phyloP scores from a whole-genome alignment of 495 filamentous ascomycete genomes.

The Penicillium canariense region DNA sequence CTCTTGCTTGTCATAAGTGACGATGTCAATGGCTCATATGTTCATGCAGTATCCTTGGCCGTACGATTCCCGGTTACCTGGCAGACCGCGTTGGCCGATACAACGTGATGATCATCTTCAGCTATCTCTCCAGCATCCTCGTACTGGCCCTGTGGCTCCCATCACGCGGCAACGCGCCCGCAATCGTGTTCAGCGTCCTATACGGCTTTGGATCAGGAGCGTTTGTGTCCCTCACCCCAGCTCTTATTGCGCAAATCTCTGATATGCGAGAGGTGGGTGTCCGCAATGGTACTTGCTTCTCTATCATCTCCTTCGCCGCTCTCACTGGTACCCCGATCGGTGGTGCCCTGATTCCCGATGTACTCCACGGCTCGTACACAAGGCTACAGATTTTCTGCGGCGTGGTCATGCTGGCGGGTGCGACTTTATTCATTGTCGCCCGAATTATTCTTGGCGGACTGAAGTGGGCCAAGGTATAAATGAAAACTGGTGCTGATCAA shows the following conservation, averaged over 20 bases:
- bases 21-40: neutral
- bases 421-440: conserved; percentile 46
- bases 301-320: conserved; percentile 59
- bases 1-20: neutral
- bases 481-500: neutral
- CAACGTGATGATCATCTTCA: conserved; percentile 68
- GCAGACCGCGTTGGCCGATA: conserved; percentile 72
- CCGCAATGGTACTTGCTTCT: conserved; percentile 66
- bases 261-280: conserved; percentile 72
- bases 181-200: conserved; percentile 62
- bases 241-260: conserved; percentile 67
- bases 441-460: conserved; percentile 35
- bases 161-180: conserved; percentile 54
- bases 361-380: conserved; percentile 53
- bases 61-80: conserved; percentile 67
- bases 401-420: conserved; percentile 53
- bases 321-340: conserved; percentile 72
- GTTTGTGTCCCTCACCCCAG: conserved; percentile 60
- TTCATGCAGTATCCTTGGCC: conserved; percentile 58
- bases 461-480: conserved; percentile 33
- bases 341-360: conserved; percentile 58
- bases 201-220: conserved; percentile 75
- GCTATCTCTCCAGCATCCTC: conserved; percentile 57
- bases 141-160: conserved; percentile 71
- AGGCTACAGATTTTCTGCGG: conserved; percentile 68